Base-by-base conservation (phyloP, 2,329 filamentous ascomycete genomes). In the Setomelanomma holmii region DNA sequence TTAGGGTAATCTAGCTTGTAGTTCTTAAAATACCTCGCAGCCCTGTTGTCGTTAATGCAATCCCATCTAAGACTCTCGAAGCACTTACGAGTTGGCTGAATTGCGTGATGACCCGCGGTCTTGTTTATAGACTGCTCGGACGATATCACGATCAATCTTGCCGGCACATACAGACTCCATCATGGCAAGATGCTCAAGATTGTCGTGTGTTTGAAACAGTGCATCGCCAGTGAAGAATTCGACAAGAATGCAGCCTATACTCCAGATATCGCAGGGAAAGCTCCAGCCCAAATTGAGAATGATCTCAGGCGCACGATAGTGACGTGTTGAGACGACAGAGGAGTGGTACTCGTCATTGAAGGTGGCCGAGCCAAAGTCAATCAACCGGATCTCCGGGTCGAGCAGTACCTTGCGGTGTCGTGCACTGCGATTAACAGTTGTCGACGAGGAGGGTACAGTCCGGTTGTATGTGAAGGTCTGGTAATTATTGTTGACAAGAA, bases 401-500 rank as follows among this genome's bases (percentile, higher is more conserved):
- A 88, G 77, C 21, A 88, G 72, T 4, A 88, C 86, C 51, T 84
- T 82, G 57, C 86, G 78, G 68, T 87, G 86, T 51, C 84, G 81
- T 27, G 85, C 84, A 49, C 80, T 82, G 23, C 86, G 79, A 36
- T 77, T 76, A 14, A 79, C 84, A 3, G 84, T 80, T 16, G 82
- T 82, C 7, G 85, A 86, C 8, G 85, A 87, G 2, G 85, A 87
- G 2, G 86, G 86, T 21, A 88, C 87, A 51, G 83, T 84, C 47
- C 86, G 82, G 71, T 87, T 87, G 72, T 88, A 88, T 30, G 86
- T 88, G 66, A 88, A 88, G 1, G 86, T 88, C 67, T 88, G 86
- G 63, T 88, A 88, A 40, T 77, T 77, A 71, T 83, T 86, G 70
- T 83, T 84, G 54, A 88, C 84, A 20, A 88, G 79, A 16, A 88